phyloP scores from a whole-genome alignment of 2,329 filamentous ascomycete species.

The Xylariales sp. region DNA sequence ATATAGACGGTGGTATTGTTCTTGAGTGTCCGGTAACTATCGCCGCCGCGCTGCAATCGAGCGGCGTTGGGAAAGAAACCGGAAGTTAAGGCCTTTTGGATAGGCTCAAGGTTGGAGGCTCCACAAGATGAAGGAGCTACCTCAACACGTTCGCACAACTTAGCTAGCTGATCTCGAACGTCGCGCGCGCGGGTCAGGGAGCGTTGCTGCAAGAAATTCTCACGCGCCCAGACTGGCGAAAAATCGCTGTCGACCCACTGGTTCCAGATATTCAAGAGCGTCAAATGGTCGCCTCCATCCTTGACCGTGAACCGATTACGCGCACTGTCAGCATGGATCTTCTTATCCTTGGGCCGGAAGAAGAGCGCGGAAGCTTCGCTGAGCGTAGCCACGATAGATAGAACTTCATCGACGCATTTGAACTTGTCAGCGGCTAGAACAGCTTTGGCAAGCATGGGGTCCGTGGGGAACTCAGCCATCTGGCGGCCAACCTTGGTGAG shows the following conservation, averaged over 20 bases:
- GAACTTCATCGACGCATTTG: slow-evolving; percentile 91
- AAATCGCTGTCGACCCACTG: slow-evolving; percentile 96
- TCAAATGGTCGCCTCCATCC: slow-evolving; percentile 90
- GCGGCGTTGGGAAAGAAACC: slow-evolving; percentile 97
- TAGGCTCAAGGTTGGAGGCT: slow-evolving; percentile 76
- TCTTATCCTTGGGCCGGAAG: slow-evolving; percentile 96
- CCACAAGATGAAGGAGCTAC: slow-evolving; percentile 78
- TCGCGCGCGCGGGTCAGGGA: slow-evolving; percentile 90
- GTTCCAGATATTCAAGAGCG: slow-evolving; percentile 92
- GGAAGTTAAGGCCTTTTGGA: slow-evolving; percentile 87
- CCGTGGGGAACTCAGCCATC: slow-evolving; percentile 94
- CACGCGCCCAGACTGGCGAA: slow-evolving; percentile 84
- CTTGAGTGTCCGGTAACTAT: slow-evolving; percentile 92
- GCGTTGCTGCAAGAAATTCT: slow-evolving; percentile 94
- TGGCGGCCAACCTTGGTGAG: slow-evolving; percentile 91
- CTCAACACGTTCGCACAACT: slow-evolving; percentile 93
- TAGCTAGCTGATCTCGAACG: slow-evolving; percentile 90
- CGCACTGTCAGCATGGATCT: slow-evolving; percentile 92
- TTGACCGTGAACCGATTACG: slow-evolving; percentile 88
- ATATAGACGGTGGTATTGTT: slow-evolving; percentile 88
- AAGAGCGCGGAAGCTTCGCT: slow-evolving; percentile 89
- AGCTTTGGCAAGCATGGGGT: slow-evolving; percentile 90
- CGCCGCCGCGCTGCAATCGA: slow-evolving; percentile 82
- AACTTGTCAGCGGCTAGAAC: slow-evolving; percentile 90
- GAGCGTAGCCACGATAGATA: slow-evolving; percentile 95